Evolutionary conservation across 2,329 filamentous ascomycete species (phyloP).

Genomic region (Epichloe amarillans): DNA sequence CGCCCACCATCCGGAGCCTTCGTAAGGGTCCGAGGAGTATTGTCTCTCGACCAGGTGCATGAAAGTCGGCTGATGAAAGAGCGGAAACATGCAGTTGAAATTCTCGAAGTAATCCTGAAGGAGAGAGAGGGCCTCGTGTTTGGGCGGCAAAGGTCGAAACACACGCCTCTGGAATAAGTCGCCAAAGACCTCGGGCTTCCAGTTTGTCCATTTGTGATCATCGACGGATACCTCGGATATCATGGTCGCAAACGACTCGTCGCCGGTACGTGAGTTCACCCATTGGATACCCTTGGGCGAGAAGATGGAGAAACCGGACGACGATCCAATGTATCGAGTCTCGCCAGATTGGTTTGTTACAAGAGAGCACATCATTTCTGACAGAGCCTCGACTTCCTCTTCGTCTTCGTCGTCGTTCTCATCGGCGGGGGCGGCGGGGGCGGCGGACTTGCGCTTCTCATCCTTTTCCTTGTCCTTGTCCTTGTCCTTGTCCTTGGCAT

Average conservation of each 20-base stretch:
- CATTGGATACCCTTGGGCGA: constrained; percentile 96
- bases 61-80: constrained; percentile 96
- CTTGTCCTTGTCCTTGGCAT: constrained; percentile 21
- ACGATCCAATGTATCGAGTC: constrained; percentile 95
- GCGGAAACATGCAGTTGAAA: constrained; percentile 97
- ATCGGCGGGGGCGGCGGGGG: constrained; percentile 16
- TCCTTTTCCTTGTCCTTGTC: constrained; percentile 21
- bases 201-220: constrained; percentile 91
- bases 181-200: constrained; percentile 94
- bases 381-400: constrained; percentile 72
- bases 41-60: constrained; percentile 94
- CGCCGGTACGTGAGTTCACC: constrained; percentile 97
- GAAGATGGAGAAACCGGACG: constrained; percentile 96
- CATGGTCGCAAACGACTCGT: constrained; percentile 87
- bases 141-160: constrained; percentile 71
- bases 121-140: constrained; percentile 75
- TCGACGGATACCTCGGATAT: constrained; percentile 83
- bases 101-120: constrained; percentile 94
- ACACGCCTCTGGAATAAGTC: constrained; percentile 80
- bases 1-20: constrained; percentile 97
- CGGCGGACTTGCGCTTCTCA: constrained; percentile 23
- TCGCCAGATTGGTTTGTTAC: constrained; percentile 92
- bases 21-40: constrained; percentile 83
- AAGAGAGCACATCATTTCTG: constrained; percentile 97
- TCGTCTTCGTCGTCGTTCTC: constrained; percentile 32